phyloP scores from a whole-genome alignment of 2,329 filamentous ascomycete genomes.

The Chlorencoelia australis region DNA sequence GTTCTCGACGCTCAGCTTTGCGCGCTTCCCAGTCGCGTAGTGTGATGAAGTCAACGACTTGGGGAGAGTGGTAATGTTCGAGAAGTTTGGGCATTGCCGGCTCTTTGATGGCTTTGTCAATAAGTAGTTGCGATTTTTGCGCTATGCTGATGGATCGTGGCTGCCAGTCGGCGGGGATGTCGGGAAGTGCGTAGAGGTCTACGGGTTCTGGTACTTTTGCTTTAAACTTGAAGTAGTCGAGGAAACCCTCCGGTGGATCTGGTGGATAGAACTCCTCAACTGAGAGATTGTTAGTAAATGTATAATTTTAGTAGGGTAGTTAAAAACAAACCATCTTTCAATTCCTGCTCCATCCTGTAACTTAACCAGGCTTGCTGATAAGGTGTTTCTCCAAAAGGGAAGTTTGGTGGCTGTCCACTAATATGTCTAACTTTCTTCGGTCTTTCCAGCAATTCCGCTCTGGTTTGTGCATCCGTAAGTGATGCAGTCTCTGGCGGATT shows the following conservation, averaged over 20 bases:
- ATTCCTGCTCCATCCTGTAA: conserved; percentile 18
- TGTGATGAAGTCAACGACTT: no score
- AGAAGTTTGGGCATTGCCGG: no score
- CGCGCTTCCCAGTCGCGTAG: no score
- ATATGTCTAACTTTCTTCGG: conserved; percentile 12
- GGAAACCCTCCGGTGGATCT: background rate
- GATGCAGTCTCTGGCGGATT: background rate
- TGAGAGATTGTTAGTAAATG: conserved; percentile 9
- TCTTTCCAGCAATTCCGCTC: background rate
- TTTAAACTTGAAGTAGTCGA: background rate
- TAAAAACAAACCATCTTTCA: conserved; percentile 17
- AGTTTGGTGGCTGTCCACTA: conserved; percentile 4
- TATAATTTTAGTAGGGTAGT: background rate
- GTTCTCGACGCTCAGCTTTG: no score
- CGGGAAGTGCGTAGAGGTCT: conserved; percentile 11
- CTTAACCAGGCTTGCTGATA: conserved; percentile 18
- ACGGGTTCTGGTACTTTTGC: background rate
- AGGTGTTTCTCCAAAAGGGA: conserved; percentile 24
- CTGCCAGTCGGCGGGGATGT: conserved; percentile 10
- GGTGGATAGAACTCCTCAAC: conserved; percentile 9
- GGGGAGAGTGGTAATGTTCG: no score
- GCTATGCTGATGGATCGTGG: background rate
- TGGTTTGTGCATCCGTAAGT: background rate
- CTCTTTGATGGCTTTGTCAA: no score
- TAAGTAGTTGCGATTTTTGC: no score